A percentile compares a stretch with the other conserved stretches of the same genome.
These are phyloP conservation scores for Yarrowia sp. DNA, from an alignment of 805 yeast species.

Conservation along the genomic window DNA sequence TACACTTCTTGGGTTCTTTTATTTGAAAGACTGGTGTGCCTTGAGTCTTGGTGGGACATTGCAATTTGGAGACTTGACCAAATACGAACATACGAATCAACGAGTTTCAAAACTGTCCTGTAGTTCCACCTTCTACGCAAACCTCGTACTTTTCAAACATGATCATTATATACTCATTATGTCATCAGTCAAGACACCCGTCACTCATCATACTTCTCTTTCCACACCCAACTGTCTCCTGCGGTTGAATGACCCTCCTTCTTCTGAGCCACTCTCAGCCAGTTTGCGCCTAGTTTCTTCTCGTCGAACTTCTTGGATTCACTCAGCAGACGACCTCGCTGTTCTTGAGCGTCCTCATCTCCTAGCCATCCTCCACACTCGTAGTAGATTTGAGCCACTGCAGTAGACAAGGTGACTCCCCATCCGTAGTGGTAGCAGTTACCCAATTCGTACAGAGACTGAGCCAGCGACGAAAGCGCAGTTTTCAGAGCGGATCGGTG, in stretches of 20 bases:
- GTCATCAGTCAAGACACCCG: too few species aligned
- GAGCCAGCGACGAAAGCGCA: slow-evolving; percentile 7
- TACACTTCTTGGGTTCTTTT: too few species aligned
- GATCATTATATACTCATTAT: too few species aligned
- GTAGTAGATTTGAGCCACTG: slow-evolving; percentile 28
- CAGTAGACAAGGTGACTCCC: slow-evolving; percentile 1
- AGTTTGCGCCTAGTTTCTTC: slow-evolving; percentile 21
- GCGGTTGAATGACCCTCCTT: slow-evolving; percentile 32
- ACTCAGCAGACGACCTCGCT: slow-evolving; percentile 12
- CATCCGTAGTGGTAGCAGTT: slow-evolving; percentile 33
- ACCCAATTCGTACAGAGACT: slow-evolving; percentile 17
- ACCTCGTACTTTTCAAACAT: too few species aligned
- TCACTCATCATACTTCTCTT: slow-evolving; percentile 28
- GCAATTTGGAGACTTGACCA: too few species aligned
- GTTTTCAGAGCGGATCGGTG: not conserved
- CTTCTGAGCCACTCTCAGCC: slow-evolving; percentile 27
- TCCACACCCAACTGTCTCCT: slow-evolving; percentile 38
- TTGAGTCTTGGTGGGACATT: too few species aligned
- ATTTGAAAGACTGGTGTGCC: too few species aligned
- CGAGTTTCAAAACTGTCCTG: too few species aligned
- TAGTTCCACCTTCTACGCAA: too few species aligned
- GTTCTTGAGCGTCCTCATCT: slow-evolving; percentile 37
- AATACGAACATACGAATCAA: too few species aligned
- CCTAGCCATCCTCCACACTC: slow-evolving; percentile 30
- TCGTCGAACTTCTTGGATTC: slow-evolving; percentile 30